phyloP scores from a whole-genome alignment of 2,329 filamentous ascomycete species.

The Cryoendolithus antarcticus region DNA sequence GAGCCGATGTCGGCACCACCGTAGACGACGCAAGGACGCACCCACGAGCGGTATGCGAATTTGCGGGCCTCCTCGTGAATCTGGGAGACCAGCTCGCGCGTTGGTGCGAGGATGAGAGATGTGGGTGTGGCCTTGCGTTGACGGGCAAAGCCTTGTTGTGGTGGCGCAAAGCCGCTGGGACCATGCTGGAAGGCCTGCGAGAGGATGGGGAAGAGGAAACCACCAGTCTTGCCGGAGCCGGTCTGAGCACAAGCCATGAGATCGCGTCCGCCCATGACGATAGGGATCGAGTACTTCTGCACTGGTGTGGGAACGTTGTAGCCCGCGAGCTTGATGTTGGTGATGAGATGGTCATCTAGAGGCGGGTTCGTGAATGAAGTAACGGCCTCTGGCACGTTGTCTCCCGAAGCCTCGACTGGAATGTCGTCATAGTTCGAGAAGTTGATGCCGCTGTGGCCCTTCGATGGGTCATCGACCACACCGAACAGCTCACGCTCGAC shows the following conservation, averaged over 20 bases:
- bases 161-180: slow-evolving; percentile 56
- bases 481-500: slow-evolving; percentile 94
- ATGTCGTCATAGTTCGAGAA: slow-evolving; percentile 99
- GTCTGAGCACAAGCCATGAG: slow-evolving; percentile 99
- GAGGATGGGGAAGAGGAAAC: slow-evolving; percentile 97
- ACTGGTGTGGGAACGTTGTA: slow-evolving; percentile 96
- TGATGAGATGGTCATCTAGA: slow-evolving; percentile 82
- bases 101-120: slow-evolving; percentile 87
- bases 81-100: slow-evolving; percentile 95
- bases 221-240: slow-evolving; percentile 98
- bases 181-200: slow-evolving; percentile 94
- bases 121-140: slow-evolving; percentile 98
- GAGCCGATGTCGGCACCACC: slow-evolving; percentile 98
- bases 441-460: slow-evolving; percentile 98
- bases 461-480: slow-evolving; percentile 75
- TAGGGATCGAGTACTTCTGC: slow-evolving; percentile 98
- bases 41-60: slow-evolving; percentile 98
- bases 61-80: slow-evolving; percentile 97
- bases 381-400: slow-evolving; percentile 85
- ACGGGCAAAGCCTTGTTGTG: slow-evolving; percentile 66
- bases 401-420: slow-evolving; percentile 90
- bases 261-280: slow-evolving; percentile 95
- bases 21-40: slow-evolving; percentile 95
- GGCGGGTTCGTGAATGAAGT: slow-evolving; percentile 86
- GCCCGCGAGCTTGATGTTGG: slow-evolving; percentile 84